phyloP scores from a whole-genome alignment of 768 basidiomycete genomes.

The Tulasnella sp. region DNA sequence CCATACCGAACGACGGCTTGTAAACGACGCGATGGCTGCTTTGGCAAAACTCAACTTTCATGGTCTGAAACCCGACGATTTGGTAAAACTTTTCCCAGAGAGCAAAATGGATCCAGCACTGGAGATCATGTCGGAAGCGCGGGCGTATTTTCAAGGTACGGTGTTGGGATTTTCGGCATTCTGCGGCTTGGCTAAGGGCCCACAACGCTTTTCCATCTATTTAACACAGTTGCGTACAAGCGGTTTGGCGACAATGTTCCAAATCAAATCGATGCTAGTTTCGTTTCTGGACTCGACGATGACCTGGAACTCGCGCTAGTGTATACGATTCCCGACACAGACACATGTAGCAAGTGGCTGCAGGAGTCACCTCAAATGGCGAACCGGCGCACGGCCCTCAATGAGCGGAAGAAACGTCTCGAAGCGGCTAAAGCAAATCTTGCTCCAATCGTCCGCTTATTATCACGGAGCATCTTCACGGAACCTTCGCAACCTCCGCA shows the following conservation, averaged over 20 bases:
- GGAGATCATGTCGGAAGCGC: constrained; percentile 28
- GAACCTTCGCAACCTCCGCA: not conserved
- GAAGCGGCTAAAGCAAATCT: not conserved
- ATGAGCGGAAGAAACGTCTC: not conserved
- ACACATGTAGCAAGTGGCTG: constrained; percentile 51
- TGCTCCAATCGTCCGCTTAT: not conserved
- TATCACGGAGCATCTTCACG: not conserved
- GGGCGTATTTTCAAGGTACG: constrained; percentile 27
- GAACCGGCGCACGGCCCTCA: constrained; percentile 49
- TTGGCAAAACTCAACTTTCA: too few relatives aligned
- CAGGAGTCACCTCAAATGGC: constrained; percentile 50
- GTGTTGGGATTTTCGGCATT: too few relatives aligned
- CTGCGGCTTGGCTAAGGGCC: too few relatives aligned
- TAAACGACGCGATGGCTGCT: too few relatives aligned
- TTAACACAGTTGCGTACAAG: constrained; percentile 54
- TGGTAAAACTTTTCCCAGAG: constrained; percentile 15
- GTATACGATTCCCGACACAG: constrained; percentile 46
- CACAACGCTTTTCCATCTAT: constrained; percentile 35
- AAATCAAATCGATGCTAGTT: constrained; percentile 53
- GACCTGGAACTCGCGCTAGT: constrained; percentile 47
- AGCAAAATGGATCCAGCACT: constrained; percentile 13
- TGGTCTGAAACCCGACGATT: not conserved
- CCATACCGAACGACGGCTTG: too few relatives aligned
- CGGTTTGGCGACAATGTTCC: constrained; percentile 57
- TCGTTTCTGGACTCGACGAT: constrained; percentile 51